These are phyloP conservation scores for Exserohilum rostratum DNA, from an alignment of 2,329 filamentous ascomycete genomes.

Conservation along the genomic window DNA sequence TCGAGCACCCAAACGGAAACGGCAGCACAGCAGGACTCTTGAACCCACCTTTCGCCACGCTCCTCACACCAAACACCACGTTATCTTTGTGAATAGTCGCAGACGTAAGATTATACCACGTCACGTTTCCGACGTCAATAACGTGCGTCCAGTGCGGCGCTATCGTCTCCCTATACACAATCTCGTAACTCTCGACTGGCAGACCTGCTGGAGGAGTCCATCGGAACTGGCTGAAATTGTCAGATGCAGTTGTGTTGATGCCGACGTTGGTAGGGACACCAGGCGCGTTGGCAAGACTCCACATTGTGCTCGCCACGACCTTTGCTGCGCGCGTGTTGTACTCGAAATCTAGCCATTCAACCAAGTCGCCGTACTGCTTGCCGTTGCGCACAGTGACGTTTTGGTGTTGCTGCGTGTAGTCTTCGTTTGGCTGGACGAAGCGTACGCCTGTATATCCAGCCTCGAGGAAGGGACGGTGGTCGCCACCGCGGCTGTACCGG, in stretches of 20 bases:
- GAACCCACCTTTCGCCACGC: constrained; percentile 54
- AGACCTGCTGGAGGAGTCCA: constrained; percentile 53
- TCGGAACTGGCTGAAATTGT: constrained; percentile 56
- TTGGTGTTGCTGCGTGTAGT: constrained; percentile 63
- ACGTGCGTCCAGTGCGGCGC: constrained; percentile 57
- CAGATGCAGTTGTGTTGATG: constrained; percentile 51
- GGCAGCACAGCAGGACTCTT: constrained; percentile 55
- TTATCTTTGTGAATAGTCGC: constrained; percentile 61
- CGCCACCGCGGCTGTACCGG: constrained; percentile 61
- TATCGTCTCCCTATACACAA: constrained; percentile 59
- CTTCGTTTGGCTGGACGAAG: constrained; percentile 62
- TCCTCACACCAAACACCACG: constrained; percentile 60
- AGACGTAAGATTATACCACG: constrained; percentile 46
- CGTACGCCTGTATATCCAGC: constrained; percentile 59
- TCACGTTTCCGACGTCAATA: constrained; percentile 54
- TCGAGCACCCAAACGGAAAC: constrained; percentile 36
- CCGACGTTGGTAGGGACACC: constrained; percentile 55
- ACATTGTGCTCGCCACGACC: constrained; percentile 60
- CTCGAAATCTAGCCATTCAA: constrained; percentile 60
- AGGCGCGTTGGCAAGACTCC: constrained; percentile 59
- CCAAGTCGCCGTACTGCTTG: constrained; percentile 59
- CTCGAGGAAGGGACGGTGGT: constrained; percentile 60
- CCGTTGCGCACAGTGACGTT: constrained; percentile 55
- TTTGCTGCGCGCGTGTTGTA: constrained; percentile 59
- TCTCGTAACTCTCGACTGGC: constrained; percentile 56